Base-by-base conservation (phyloP, 768 basidiomycete species). In the Pleurotus citrinopileatus region DNA sequence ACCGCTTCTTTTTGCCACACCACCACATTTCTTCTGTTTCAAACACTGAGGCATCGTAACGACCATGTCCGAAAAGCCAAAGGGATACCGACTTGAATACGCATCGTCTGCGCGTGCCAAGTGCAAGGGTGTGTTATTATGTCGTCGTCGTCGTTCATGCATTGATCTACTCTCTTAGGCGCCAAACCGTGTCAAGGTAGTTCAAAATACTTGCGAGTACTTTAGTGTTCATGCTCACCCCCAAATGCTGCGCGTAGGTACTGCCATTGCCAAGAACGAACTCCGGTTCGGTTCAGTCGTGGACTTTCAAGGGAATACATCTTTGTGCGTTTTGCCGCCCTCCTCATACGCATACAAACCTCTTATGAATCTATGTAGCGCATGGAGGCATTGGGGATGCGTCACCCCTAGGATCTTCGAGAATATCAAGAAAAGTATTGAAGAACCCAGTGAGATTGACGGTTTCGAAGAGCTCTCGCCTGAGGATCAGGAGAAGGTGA, bases 321-420 rank as follows among this genome's bases (percentile, higher is more conserved):
- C 66, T 61, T 89, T 88, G 90, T 90, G 66, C 60, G 75, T 71
- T 48, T 53, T 32, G 25, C 47, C 23, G 34, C 56, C 43, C 23
- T 38, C 26, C 26, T 17, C 9, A 22, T 28, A n/a, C 34, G 20
- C 13, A 40, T 38, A 52, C 17, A 27, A 19, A 25, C 25, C 40
- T 37, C 25, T 51, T 45, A 15, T 26, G 8, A 0, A 23, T 3
- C 12, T 13, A 20, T 47, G 23, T 43, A 91, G 89, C 63, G 67
- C 76, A 28, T 96, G 91, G 91, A 83, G 91, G 58, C 94, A 96
- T 63, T 96, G 92, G 92, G 93, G 93, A 17, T 95, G 94, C 64
- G 77, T 80, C 5, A 93, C 92, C 0, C 40, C 75, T 17, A 83
- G 79, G 62, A 82, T 94, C 45, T 61, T 96, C 27, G 64, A 63